phyloP scores from a whole-genome alignment of 2,329 filamentous ascomycete species.

The Penicillium sp. region DNA sequence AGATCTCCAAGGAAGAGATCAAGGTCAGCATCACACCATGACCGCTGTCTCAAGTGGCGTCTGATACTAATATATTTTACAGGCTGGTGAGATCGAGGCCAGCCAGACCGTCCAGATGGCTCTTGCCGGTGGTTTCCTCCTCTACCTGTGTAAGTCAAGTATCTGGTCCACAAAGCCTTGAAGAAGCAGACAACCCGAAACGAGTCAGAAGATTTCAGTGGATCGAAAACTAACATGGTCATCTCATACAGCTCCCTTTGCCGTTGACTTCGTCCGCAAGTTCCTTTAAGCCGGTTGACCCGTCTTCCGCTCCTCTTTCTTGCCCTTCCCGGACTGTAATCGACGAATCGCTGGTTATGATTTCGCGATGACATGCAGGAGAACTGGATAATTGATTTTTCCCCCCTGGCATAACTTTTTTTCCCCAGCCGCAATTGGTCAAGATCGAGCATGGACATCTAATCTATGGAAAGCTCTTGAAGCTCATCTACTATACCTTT shows the following conservation, averaged over 20 bases:
- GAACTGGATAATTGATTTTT: conserved; percentile 1
- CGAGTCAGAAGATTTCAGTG: neutral
- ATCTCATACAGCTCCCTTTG: conserved; percentile 46
- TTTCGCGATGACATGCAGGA: conserved; percentile 7
- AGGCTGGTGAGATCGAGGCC: conserved; percentile 56
- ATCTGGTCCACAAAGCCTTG: neutral
- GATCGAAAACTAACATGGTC: neutral
- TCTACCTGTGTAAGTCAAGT: conserved; percentile 60
- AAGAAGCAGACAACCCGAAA: neutral
- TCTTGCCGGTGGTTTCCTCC: conserved; percentile 53
- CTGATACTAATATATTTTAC: conserved; percentile 9
- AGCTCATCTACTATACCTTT: conserved; percentile 5
- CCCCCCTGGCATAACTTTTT: neutral
- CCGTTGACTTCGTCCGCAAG: conserved; percentile 50
- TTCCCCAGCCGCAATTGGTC: neutral
- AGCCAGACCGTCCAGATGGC: conserved; percentile 56
- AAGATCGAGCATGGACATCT: neutral
- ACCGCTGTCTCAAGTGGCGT: neutral
- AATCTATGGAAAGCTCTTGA: neutral
- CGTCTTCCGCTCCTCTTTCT: conserved; percentile 2
- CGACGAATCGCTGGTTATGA: conserved; percentile 10
- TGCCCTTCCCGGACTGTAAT: conserved; percentile 3
- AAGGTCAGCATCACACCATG: conserved; percentile 32
- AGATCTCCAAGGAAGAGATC: conserved; percentile 49
- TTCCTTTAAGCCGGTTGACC: conserved; percentile 40